These are phyloP conservation scores for Inga laurina DNA, from an alignment of 306 rosid species.

Conservation along the genomic window DNA sequence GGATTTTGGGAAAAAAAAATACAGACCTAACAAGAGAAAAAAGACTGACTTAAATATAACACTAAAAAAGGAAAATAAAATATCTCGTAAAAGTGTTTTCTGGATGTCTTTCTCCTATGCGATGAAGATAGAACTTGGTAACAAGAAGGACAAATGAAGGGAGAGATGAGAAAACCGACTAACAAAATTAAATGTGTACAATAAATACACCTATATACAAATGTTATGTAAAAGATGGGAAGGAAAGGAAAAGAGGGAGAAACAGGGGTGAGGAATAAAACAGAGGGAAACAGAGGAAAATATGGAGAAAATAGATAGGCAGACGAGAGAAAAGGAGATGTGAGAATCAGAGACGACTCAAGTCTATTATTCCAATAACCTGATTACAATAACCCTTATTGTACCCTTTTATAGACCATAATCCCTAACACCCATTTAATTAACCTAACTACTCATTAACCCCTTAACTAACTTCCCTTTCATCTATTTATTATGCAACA, in stretches of 20 bases:
- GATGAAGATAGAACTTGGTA: neutral
- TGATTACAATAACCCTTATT: neutral
- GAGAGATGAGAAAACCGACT: constrained; percentile 11
- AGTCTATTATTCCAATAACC: neutral
- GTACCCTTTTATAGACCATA: neutral
- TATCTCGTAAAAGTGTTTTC: neutral
- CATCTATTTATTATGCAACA: neutral
- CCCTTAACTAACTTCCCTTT: neutral
- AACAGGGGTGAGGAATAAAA: no score
- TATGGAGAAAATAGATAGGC: neutral
- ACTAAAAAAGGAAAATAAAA: neutral
- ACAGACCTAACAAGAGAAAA: neutral
- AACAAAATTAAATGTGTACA: constrained; percentile 57
- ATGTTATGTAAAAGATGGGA: no score
- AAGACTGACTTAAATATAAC: neutral
- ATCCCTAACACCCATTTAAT: neutral
- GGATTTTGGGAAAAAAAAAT: neutral
- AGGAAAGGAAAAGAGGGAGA: no score
- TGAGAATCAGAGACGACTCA: neutral
- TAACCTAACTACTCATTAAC: neutral
- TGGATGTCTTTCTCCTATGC: neutral
- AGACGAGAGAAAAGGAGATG: neutral
- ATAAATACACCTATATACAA: constrained; percentile 70
- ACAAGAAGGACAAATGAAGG: neutral
- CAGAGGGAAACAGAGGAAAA: no score